Percentiles rank a stretch among this genome's conserved stretches.
Evolutionary conservation across 495 filamentous ascomycete species (phyloP).

Genomic region (Xylaria grammica): DNA sequence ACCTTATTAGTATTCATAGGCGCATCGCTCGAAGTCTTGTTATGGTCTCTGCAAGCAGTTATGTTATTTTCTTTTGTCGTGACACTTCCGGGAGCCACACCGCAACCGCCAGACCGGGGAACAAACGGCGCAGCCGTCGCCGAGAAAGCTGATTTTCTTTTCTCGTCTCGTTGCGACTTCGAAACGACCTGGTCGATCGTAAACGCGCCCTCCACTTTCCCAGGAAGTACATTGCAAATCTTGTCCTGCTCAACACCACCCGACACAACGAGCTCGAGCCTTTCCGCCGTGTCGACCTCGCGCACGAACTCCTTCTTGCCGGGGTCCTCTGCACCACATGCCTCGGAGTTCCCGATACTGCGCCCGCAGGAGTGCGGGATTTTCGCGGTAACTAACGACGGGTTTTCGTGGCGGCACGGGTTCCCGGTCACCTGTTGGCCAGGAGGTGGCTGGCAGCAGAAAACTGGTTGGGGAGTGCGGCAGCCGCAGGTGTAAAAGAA

Average conservation of each 20-base stretch:
- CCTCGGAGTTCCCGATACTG: neutral
- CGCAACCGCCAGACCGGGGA: neutral
- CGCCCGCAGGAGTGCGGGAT: constrained; percentile 1
- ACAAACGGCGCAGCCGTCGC: neutral
- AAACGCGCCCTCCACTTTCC: neutral
- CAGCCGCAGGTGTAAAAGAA: constrained; percentile 20
- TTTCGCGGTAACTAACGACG: constrained; percentile 6
- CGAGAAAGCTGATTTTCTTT: neutral
- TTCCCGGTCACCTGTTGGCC: neutral
- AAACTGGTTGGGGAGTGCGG: constrained; percentile 9
- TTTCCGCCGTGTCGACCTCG: constrained; percentile 13
- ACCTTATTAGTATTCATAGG: too few species aligned
- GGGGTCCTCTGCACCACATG: constrained; percentile 1
- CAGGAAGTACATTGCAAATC: neutral
- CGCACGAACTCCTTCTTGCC: neutral
- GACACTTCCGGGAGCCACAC: too few species aligned
- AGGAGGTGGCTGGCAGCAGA: constrained; percentile 8
- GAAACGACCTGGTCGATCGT: neutral
- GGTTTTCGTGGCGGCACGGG: constrained; percentile 11
- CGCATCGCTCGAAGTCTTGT: too few species aligned
- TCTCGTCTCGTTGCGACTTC: neutral
- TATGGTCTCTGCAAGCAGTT: too few species aligned
- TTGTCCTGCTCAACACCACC: neutral
- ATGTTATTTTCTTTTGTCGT: too few species aligned
- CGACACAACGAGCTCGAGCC: constrained; percentile 4